Evolutionary conservation across 2,329 filamentous ascomycete genomes (phyloP).

Genomic region (Bipolaris bicolor): DNA sequence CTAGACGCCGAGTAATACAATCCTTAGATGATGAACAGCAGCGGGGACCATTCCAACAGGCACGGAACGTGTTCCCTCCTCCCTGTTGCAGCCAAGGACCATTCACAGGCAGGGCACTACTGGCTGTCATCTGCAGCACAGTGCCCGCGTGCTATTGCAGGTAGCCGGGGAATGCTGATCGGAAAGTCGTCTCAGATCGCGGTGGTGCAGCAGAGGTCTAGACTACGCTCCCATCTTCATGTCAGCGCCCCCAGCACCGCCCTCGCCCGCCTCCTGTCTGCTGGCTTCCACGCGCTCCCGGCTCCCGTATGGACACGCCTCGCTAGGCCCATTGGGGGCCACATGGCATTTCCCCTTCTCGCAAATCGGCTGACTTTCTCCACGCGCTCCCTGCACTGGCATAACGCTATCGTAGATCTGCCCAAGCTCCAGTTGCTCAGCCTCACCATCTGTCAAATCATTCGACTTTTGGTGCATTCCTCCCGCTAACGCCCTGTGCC

Average conservation of each 20-base stretch:
- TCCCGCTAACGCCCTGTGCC: not conserved
- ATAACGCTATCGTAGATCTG: conserved; percentile 9
- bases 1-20: no score
- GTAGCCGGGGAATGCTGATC: conserved; percentile 9
- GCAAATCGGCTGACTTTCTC: conserved; percentile 10
- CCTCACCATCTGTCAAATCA: not conserved
- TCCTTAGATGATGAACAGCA: not conserved
- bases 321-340: not conserved
- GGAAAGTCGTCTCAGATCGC: conserved; percentile 10
- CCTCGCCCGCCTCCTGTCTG: not conserved
- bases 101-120: not conserved
- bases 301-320: not conserved
- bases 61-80: not conserved
- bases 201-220: conserved; percentile 1
- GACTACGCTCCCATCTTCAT: conserved; percentile 1
- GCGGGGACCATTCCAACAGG: not conserved
- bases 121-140: conserved; percentile 4
- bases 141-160: conserved; percentile 4
- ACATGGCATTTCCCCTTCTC: not conserved
- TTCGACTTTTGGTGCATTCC: no score
- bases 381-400: conserved; percentile 1
- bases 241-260: conserved; percentile 6
- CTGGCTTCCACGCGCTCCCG: conserved; percentile 9
- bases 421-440: conserved; percentile 1
- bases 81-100: conserved; percentile 7